Evolutionary conservation across 83 land plant genomes (phyloP), one percentile per base, ranked within the genome.

Genomic region (Diphasiastrum complanatum): DNA sequence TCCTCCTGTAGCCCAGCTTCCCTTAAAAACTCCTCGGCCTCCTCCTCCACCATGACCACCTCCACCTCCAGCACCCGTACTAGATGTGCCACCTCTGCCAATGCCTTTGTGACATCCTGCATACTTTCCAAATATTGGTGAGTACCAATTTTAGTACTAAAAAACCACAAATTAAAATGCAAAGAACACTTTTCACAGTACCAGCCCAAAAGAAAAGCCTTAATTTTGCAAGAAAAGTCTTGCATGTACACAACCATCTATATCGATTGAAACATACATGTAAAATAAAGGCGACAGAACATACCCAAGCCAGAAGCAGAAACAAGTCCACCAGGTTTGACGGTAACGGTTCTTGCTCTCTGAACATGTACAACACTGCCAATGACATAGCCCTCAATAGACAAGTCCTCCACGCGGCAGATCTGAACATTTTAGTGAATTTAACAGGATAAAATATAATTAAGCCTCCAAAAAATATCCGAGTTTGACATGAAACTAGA

Each of bases 1-100:
- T 25, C 98, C 98, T 47, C 98, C 98, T 5, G 65, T 68, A 29
- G 73, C 49, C 47, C 29, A 68, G 61, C 51, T 68, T 0, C 77
- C 91, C 69, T 78, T 74, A 43, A 68, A 83, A 55, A 41, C 77
- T 8, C 87, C 95, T 67, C 65, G 64, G 16, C 97, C 97, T 50
- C 97, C 97, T 64, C 60, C 77, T 1, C 97, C 97, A 33, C 97
- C 97, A 77, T 87, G 86, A 0, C 98, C 98, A 58, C 75, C 98
- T 48, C 98, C 98, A 37, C 96, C 83, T 36, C 86, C 80, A 34
- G 81, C 69, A 46, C 84, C 91, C 56, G 67, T 75, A 18, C 29
- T 34, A 45, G 68, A 56, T 33, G 80, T 54, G 20, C 40, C 51
- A 34, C 98, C 98, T 66, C 76, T 70, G 11, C 98, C 98, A 32